These are phyloP conservation scores for Sporothrix protearum DNA, from an alignment of 2,329 filamentous ascomycete genomes.

Conservation along the genomic window DNA sequence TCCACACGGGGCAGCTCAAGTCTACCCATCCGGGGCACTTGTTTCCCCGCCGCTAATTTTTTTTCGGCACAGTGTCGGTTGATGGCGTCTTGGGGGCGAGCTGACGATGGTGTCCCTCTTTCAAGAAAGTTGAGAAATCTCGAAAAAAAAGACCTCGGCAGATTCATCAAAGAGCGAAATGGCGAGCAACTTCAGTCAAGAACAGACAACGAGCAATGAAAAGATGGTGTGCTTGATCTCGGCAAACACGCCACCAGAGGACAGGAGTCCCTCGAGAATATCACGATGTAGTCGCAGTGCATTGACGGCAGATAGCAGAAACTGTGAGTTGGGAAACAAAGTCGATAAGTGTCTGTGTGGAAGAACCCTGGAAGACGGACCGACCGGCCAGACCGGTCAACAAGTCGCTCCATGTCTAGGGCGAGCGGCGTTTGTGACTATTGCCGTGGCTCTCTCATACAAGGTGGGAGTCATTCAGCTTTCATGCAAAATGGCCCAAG, in stretches of 20 bases:
- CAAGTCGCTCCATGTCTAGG: background rate
- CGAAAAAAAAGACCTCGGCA: background rate
- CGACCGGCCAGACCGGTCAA: constrained; percentile 15
- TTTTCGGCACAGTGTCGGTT: background rate
- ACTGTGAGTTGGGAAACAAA: background rate
- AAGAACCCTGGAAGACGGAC: background rate
- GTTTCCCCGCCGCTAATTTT: background rate
- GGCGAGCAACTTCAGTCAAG: background rate
- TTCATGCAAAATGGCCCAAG: background rate
- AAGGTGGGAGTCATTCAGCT: background rate
- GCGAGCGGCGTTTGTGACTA: background rate
- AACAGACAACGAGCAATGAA: background rate
- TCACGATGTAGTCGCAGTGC: background rate
- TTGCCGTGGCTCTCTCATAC: background rate
- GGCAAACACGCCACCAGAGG: constrained; percentile 13
- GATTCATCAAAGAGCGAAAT: background rate
- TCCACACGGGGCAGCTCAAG: background rate
- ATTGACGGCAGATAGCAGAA: background rate
- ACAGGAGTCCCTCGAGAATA: background rate
- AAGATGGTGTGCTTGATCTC: constrained; percentile 14
- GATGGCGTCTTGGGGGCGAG: too few relatives aligned
- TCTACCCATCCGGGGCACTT: background rate
- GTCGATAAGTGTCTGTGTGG: too few relatives aligned
- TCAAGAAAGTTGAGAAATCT: background rate
- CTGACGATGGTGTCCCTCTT: background rate